phyloP scores from a whole-genome alignment of 495 filamentous ascomycete genomes.

The Cladorrhinum samala region DNA sequence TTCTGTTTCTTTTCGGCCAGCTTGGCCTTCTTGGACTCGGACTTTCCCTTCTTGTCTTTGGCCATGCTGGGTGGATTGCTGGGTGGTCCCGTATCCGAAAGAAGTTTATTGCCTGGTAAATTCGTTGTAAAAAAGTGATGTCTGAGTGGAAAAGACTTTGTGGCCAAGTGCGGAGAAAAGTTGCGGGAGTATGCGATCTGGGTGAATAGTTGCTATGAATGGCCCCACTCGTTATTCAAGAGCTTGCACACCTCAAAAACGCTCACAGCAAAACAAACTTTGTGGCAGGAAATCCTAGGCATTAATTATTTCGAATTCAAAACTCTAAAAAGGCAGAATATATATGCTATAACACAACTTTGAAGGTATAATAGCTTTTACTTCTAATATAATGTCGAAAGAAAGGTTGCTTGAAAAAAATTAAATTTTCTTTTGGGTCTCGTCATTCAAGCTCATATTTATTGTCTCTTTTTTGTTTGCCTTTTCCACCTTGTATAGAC shows the following conservation, averaged over 20 bases:
- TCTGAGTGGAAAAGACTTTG: not conserved
- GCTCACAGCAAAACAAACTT: no score
- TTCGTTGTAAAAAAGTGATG: not conserved
- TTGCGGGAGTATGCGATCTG: not conserved
- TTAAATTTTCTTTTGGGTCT: no score
- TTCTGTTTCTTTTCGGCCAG: conserved; percentile 59
- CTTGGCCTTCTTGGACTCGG: conserved; percentile 55
- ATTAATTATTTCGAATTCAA: no score
- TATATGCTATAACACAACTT: no score
- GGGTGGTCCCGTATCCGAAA: no score
- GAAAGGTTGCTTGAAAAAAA: no score
- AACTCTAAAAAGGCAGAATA: no score
- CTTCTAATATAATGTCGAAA: no score
- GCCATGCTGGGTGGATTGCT: conserved; percentile 33
- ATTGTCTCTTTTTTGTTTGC: not conserved
- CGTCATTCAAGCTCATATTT: not conserved
- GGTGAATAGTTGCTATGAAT: not conserved
- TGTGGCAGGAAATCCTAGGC: no score
- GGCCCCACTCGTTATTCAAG: not conserved
- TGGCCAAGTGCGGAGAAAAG: not conserved
- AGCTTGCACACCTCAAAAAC: no score
- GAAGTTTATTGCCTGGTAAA: no score
- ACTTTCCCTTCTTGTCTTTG: conserved; percentile 57
- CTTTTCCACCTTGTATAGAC: not conserved
- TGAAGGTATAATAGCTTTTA: no score